Base-by-base conservation (phyloP, 176 grass and related monocot species). In the Juncus effusus region DNA sequence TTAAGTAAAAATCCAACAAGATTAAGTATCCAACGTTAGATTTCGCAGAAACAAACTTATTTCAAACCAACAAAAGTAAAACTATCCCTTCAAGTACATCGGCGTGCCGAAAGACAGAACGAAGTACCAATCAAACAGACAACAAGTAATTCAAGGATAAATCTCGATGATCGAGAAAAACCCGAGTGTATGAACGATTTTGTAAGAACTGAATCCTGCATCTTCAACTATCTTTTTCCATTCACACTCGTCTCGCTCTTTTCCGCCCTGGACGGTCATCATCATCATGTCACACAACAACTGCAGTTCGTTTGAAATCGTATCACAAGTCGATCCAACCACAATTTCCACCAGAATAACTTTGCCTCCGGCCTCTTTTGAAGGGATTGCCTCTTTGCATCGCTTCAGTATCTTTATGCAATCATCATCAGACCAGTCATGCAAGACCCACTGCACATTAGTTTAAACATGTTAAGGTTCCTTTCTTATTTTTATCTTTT, bases 91-190 rank as follows among this genome's bases (percentile, higher is more conserved):
- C 19, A 28, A 28, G 19, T 28, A 28, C 19, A 28, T 28, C 19
- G 19, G 19, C 19, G 19, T 28, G 19, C 19, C 19, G 19, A 28
- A 47, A 9, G 44, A 47, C 44, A 6, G 4, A 6, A 47, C 9
- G 44, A 47, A 47, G 44, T 28, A 28, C 44, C 44, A 47, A 47
- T 47, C 9, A 28, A 28, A 28, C 1, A 1, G 19, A 28, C 19
- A 28, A 28, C 44, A 9, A 9, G 44, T 11, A 59, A 28, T 28
- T 59, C 0, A 83, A 3, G 69, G 65, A 13, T 87, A 83, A 4
- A 87, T n/a, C 76, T 87, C 84, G 15, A 87, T 83, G 14, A 83
- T 62, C 6, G 80, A 76, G 2, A 70, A 41, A 2, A 79, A n/a
- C 0, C 80, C 70, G 38, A 87, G 59, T n/a, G 74, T 6, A 0